phyloP scores from a whole-genome alignment of 192 early-diverging fungal genomes.

The Dimargaris xerosporica region DNA sequence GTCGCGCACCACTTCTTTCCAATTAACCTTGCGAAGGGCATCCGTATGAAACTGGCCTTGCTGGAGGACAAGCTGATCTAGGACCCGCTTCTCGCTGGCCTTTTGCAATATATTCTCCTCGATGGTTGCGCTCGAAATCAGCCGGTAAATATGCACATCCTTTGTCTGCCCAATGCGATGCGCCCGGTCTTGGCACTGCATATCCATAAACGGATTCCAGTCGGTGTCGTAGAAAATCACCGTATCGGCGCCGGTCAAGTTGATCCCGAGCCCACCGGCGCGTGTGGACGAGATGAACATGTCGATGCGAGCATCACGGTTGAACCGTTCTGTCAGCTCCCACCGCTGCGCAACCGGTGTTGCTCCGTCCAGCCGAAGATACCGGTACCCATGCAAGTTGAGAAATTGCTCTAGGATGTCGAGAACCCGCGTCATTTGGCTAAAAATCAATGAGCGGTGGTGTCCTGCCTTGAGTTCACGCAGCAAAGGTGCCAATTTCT shows the following conservation, averaged over 20 bases:
- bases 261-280: conserved; percentile 64
- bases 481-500: conserved; percentile 38
- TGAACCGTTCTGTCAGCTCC: conserved; percentile 39
- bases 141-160: conserved; percentile 63
- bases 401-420: conserved; percentile 49
- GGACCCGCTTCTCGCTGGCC: conserved; percentile 60
- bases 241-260: conserved; percentile 61
- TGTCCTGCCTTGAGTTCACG: conserved; percentile 38
- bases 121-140: conserved; percentile 53
- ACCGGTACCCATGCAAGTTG: conserved; percentile 47
- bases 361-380: conserved; percentile 42
- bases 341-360: conserved; percentile 43
- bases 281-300: conserved; percentile 46
- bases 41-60: conserved; percentile 61
- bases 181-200: conserved; percentile 49
- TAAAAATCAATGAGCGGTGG: conserved; percentile 46
- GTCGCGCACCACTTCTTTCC: conserved; percentile 43
- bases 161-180: conserved; percentile 54
- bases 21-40: conserved; percentile 42
- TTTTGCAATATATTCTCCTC: conserved; percentile 67
- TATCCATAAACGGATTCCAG: conserved; percentile 65
- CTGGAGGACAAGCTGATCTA: conserved; percentile 67
- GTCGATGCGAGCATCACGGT: conserved; percentile 35
- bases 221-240: conserved; percentile 68
- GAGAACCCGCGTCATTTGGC: conserved; percentile 52